Base-by-base conservation (phyloP, 139 green algal species). In the Edaphochlamys debaryana region DNA sequence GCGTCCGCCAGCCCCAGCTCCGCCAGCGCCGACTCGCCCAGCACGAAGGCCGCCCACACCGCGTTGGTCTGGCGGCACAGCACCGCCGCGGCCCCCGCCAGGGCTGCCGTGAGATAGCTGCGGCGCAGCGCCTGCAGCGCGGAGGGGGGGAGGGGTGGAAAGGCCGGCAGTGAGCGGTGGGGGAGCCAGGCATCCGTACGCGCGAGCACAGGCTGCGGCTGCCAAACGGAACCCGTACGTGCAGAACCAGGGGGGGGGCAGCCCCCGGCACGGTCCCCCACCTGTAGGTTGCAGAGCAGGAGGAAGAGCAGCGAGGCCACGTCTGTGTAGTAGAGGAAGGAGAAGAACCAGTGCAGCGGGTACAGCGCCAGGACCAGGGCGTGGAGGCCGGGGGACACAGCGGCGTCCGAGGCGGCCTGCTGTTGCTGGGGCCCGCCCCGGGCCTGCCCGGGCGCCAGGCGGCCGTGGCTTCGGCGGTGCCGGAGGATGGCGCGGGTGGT, bases 311-410 rank as follows among this genome's bases (percentile, higher is more conserved):
- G 72, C 29, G 93, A 93, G n/a, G 85, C 90, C 9, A 96, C 91
- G 76, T 99, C 96, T 1, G 96, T 99, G 89, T 99, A 99, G 80
- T 93, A 98, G 1, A 99, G 79, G 69, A 96, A 97, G 19, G 79
- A 77, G 84, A 94, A 99, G 87, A 98, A 98, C 79, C 95, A 97
- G 84, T 98, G 94, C 23, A 96, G 82, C 0, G 96, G 95, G 58
- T 96, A 92, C 15, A 94, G 63, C 48, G 69, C 60, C 45, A 93
- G 67, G 2, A 50, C 48, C 27, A 87, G 42, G 52, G 68, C 79
- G 23, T 79, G 40, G 60, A 72, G 60, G 11, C 56, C 8, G 73
- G 42, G 8, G 2, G 34, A 45, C 27, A 15, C 34, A 22, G 19
- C 48, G 8, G 87, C 73, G 89, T 27, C 27, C 7, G 29, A 29